These are phyloP conservation scores for Auricularia sp. DNA, from an alignment of 768 basidiomycete genomes.

Conservation along the genomic window DNA sequence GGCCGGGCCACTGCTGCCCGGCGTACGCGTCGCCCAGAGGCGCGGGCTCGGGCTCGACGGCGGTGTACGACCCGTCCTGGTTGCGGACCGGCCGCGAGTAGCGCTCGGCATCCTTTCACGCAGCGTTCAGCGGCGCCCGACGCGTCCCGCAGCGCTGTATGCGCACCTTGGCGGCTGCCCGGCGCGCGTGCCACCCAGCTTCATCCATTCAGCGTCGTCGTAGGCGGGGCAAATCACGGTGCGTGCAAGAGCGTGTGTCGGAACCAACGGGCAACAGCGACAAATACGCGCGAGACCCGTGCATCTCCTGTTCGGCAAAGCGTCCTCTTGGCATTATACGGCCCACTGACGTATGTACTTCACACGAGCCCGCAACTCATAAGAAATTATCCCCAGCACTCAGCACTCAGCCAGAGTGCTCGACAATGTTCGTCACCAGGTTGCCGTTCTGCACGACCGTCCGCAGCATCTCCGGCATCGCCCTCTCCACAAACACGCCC, in stretches of 20 bases:
- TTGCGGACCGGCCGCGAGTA: background rate
- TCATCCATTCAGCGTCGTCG: background rate
- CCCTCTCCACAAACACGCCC: conserved; percentile 79
- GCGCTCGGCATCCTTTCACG: background rate
- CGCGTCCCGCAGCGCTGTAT: background rate
- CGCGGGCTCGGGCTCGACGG: background rate
- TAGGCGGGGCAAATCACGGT: background rate
- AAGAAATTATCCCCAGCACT: too few relatives aligned
- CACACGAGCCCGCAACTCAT: background rate
- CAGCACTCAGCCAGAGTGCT: conserved; percentile 44
- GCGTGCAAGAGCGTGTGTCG: background rate
- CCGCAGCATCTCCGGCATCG: conserved; percentile 94
- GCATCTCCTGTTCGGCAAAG: too few relatives aligned
- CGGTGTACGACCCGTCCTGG: background rate
- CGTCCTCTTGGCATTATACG: background rate
- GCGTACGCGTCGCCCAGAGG: background rate
- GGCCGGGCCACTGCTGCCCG: background rate
- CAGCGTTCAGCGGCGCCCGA: background rate
- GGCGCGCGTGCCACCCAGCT: background rate
- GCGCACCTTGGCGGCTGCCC: background rate
- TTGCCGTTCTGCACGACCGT: conserved; percentile 73
- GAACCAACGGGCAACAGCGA: background rate
- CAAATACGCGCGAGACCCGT: too few relatives aligned
- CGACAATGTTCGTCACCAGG: conserved; percentile 79
- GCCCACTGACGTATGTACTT: background rate